A percentile compares a stretch with the other conserved stretches of the same genome.
These are phyloP conservation scores for Pharus latifolius DNA, from an alignment of 176 grass and related monocot genomes.

Conservation along the genomic window DNA sequence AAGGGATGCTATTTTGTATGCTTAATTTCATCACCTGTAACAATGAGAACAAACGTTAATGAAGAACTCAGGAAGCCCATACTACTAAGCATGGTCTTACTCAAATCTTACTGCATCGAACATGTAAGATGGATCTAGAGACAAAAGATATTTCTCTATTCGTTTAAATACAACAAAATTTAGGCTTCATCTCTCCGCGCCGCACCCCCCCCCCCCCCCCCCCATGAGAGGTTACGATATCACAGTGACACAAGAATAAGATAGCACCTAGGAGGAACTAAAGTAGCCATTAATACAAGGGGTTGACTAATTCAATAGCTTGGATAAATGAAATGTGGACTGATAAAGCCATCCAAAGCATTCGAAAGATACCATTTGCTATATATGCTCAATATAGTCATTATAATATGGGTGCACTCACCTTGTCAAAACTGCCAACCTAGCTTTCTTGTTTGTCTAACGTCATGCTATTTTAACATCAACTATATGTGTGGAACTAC, in stretches of 20 bases:
- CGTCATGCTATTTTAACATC: background rate
- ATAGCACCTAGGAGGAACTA: too few species aligned
- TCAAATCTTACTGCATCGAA: background rate
- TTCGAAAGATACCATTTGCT: too few species aligned
- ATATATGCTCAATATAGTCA: too few species aligned
- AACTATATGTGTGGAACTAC: background rate
- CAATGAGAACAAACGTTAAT: slow-evolving; percentile 2
- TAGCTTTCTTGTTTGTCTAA: background rate
- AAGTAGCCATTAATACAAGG: too few species aligned
- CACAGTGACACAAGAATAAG: too few species aligned
- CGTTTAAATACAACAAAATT: too few species aligned
- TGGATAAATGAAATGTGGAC: too few species aligned
- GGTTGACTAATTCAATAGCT: too few species aligned
- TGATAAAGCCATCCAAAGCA: too few species aligned
- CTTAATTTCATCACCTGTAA: slow-evolving; percentile 70
- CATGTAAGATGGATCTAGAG: background rate
- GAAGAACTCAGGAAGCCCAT: background rate
- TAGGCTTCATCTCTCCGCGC: too few species aligned
- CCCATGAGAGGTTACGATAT: too few species aligned
- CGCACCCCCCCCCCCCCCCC: too few species aligned
- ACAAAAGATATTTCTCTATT: background rate
- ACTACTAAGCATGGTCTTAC: background rate
- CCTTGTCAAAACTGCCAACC: background rate
- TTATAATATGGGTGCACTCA: background rate
- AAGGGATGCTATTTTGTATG: slow-evolving; percentile 45